Conservation (phyloP, 441 rosid species). For the Macaranga tanarius region DNA sequence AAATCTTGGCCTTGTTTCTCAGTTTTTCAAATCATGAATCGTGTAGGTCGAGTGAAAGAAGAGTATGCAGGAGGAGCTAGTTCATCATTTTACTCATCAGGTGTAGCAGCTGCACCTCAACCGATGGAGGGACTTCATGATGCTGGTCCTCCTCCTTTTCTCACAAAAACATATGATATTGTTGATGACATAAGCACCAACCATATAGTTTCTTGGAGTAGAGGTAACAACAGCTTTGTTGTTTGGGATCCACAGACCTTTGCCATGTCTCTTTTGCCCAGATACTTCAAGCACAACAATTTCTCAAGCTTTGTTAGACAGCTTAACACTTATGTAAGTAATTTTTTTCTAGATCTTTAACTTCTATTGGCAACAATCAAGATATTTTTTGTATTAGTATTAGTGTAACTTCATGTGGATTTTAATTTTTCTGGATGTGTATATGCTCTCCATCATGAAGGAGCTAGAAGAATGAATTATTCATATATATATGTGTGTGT, state of each 20-base stretch:
- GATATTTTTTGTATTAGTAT: not conserved
- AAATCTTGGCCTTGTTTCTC: not conserved
- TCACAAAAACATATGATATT: conserved; percentile 68
- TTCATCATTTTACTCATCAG: conserved; percentile 12
- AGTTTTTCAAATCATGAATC: conserved; percentile 27
- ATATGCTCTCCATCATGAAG: conserved; percentile 11
- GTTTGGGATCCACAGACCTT: conserved; percentile 76
- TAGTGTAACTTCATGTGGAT: conserved; percentile 7
- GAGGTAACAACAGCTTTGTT: conserved; percentile 58
- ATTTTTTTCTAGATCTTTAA: not conserved
- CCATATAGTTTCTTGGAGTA: conserved; percentile 68
- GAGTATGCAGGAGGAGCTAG: conserved; percentile 33
- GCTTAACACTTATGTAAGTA: conserved; percentile 79
- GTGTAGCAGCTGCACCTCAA: conserved; percentile 40
- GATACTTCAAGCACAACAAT: conserved; percentile 77
- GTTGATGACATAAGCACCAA: conserved; percentile 60
- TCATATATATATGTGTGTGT: not conserved
- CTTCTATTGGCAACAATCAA: not conserved
- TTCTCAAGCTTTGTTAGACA: conserved; percentile 87
- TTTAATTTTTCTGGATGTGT: conserved; percentile 2
- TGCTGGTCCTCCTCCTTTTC: conserved; percentile 68
- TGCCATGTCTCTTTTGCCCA: conserved; percentile 57
- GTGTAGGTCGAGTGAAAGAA: conserved; percentile 22
- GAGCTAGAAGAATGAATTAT: conserved; percentile 4
- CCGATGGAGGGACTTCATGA: conserved; percentile 71